Conservation (phyloP, 768 basidiomycete species). For the Amanita fuliginea region DNA sequence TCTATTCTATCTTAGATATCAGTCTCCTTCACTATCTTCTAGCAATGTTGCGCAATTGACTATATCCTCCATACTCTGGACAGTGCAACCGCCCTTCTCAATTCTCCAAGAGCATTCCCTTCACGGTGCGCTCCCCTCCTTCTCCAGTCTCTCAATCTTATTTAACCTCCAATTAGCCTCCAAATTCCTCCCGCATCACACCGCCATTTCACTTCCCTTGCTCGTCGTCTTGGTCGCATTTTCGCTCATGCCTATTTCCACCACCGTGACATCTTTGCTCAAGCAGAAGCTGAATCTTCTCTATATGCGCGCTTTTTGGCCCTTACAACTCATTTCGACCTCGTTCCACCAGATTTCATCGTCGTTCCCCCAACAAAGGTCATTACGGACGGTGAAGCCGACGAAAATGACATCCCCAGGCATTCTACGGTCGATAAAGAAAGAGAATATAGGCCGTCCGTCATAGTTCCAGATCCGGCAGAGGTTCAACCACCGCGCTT, state of each 20-base stretch:
- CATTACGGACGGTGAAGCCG: background rate
- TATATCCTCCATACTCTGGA: slow-evolving; percentile 92
- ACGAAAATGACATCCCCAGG: slow-evolving; percentile 13
- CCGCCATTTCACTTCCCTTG: slow-evolving; percentile 84
- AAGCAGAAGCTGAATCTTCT: slow-evolving; percentile 83
- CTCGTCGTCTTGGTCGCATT: slow-evolving; percentile 84
- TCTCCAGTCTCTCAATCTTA: slow-evolving; percentile 1
- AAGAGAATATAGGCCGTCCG: background rate
- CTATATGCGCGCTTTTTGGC: slow-evolving; percentile 86
- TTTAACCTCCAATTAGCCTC: slow-evolving; percentile 36
- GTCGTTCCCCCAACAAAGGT: slow-evolving; percentile 47
- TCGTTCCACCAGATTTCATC: slow-evolving; percentile 77
- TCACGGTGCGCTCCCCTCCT: slow-evolving; percentile 47
- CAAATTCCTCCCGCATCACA: slow-evolving; percentile 72
- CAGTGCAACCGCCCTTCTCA: slow-evolving; percentile 84
- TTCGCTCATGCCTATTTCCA: slow-evolving; percentile 97
- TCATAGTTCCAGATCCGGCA: background rate
- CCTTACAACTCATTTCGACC: slow-evolving; percentile 66
- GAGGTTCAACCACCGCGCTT: slow-evolving; percentile 27
- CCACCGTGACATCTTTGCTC: slow-evolving; percentile 85
- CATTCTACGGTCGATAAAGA: slow-evolving; percentile 7
- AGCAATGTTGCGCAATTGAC: slow-evolving; percentile 97
- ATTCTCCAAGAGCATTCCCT: slow-evolving; percentile 85
- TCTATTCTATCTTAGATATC: background rate
- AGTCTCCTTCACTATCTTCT: background rate